phyloP scores from a whole-genome alignment of 1,284 basidiomycete species.

The Sporisorium reilianum region DNA sequence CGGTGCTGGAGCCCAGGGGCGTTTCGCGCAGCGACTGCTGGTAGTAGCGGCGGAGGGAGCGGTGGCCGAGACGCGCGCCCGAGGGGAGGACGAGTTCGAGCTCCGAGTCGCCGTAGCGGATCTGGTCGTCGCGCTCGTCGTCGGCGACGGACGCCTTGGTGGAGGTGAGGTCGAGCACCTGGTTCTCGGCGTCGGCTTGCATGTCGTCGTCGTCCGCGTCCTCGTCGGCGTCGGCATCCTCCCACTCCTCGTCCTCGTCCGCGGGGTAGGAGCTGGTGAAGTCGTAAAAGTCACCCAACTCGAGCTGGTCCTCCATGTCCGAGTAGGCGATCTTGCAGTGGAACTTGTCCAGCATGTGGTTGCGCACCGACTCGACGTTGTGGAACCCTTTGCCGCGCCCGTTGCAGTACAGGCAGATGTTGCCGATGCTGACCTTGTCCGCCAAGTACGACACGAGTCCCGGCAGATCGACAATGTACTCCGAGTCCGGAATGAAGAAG shows the following conservation, averaged over 20 bases:
- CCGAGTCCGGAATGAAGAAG: constrained; percentile 95
- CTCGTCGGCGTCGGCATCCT: constrained; percentile 35
- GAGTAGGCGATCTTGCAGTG: constrained; percentile 98
- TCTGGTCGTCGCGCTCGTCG: constrained; percentile 76
- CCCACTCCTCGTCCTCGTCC: constrained; percentile 67
- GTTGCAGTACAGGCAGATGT: constrained; percentile 89
- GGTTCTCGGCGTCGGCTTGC: constrained; percentile 41
- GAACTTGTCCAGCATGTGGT: constrained; percentile 68
- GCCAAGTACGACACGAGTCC: constrained; percentile 89
- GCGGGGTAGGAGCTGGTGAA: constrained; percentile 83
- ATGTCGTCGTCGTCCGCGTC: constrained; percentile 48
- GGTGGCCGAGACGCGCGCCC: constrained; percentile 90
- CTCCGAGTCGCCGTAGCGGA: constrained; percentile 71
- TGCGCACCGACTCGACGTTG: constrained; percentile 57
- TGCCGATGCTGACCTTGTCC: constrained; percentile 91
- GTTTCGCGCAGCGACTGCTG: constrained; percentile 74
- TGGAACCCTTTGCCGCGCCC: constrained; percentile 62
- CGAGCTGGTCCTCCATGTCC: constrained; percentile 81
- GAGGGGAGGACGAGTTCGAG: constrained; percentile 95
- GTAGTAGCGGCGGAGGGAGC: constrained; percentile 87
- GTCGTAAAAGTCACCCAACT: constrained; percentile 93
- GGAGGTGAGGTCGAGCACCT: constrained; percentile 26
- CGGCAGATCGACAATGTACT: constrained; percentile 84
- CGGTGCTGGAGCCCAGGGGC: constrained; percentile 24
- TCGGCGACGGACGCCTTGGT: constrained; percentile 53